phyloP scores from a whole-genome alignment of 441 rosid genomes.

The Arabidopsis lyrata region DNA sequence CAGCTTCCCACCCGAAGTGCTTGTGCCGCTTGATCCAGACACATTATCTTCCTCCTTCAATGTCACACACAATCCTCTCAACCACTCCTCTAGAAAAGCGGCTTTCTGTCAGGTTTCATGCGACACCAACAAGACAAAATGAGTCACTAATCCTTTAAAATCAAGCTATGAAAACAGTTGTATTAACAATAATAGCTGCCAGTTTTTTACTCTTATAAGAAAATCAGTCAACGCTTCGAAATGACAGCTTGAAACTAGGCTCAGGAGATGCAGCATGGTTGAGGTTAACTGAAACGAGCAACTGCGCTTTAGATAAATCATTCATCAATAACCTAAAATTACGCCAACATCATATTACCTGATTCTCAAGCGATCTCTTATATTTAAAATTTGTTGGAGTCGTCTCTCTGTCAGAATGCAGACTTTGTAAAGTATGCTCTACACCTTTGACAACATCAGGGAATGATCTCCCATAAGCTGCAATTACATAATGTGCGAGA shows the following conservation, averaged over 20 bases:
- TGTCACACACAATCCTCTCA: slow-evolving; percentile 66
- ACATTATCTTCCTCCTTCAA: slow-evolving; percentile 49
- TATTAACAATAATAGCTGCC: slow-evolving; percentile 8
- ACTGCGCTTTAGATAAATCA: slow-evolving; percentile 18
- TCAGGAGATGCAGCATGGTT: slow-evolving; percentile 80
- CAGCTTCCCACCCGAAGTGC: slow-evolving; percentile 51
- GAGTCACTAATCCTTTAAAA: slow-evolving; percentile 29
- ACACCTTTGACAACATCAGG: slow-evolving; percentile 88
- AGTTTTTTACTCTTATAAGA: slow-evolving; percentile 72
- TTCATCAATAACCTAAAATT: slow-evolving; percentile 9
- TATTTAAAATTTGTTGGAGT: slow-evolving; percentile 84
- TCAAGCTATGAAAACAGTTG: slow-evolving; percentile 18
- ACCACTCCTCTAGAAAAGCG: slow-evolving; percentile 84
- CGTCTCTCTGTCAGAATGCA: slow-evolving; percentile 65
- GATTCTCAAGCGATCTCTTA: slow-evolving; percentile 82
- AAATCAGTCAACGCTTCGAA: slow-evolving; percentile 69
- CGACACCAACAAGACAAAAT: slow-evolving; percentile 9
- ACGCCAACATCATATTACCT: slow-evolving; percentile 51
- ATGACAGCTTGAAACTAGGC: slow-evolving; percentile 65
- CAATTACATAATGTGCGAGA: slow-evolving; percentile 28
- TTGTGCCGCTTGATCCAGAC: slow-evolving; percentile 42
- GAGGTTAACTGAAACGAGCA: slow-evolving; percentile 70
- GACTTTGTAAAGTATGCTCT: slow-evolving; percentile 75
- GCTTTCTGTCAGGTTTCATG: slow-evolving; percentile 63
- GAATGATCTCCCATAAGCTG: slow-evolving; percentile 90